Base-by-base conservation (phyloP, 352 stramenopile species). In the Globisporangium ultimum region DNA sequence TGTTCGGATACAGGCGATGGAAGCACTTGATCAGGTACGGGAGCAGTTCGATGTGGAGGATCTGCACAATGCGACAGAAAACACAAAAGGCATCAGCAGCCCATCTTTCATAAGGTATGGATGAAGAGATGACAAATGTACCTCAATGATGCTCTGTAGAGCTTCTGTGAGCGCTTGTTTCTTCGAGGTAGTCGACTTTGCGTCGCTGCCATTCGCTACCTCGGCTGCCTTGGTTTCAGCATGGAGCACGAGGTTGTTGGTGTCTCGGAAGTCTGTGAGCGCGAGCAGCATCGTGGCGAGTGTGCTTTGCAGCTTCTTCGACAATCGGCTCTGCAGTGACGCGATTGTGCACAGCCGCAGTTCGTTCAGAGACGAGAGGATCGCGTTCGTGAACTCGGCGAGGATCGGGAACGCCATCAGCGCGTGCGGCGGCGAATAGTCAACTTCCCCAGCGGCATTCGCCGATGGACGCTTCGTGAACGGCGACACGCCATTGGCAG, bases 331-430 rank as follows among this genome's bases (percentile, higher is more conserved):
- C 54, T 83, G 69, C 24, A 93, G 58, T 11, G 84, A 91, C 10
- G 63, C 56, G 36, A 93, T 87, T 22, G 77, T 74, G 55, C 84
- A 93, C 42, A 91, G 62, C 13, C 86, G 79, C n/a, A 96, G 68
- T 47, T 95, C 82, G 48, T 96, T 96, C 21, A 95, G 80, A 9
- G 82, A 91, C 21, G 73, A 65, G 2, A 96, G 58, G 22, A 96
- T 20, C 2, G 79, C 76, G 69, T 96, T 96, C 3, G 81, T 94
- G 47, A 93, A 88, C 59, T 93, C 83, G 0, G 87, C 88, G 46
- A 94, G 53, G 34, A 93, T 68, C n/a, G 88, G 88, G 60, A 93
- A 95, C 22, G 85, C 81, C 80, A 96, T 91, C 18, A 96, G 71
- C n/a, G 78, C 72, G 15, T 85, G 78, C 0, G 88, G 88, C 0